Evolutionary conservation across 495 filamentous ascomycete genomes (phyloP).

Genomic region (Xylaria flabelliformis): DNA sequence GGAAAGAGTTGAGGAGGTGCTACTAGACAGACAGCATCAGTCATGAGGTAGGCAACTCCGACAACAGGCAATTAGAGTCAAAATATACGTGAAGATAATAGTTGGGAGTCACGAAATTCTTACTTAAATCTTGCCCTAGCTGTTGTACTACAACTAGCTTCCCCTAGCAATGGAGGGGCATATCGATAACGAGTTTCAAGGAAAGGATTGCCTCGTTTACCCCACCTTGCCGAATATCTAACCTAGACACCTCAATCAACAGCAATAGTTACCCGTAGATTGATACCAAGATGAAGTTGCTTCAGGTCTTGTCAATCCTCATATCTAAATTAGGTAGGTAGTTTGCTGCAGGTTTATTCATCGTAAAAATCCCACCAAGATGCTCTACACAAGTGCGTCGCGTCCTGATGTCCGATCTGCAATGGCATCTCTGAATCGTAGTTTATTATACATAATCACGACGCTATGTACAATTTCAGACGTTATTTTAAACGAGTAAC

Average conservation of each 20-base stretch:
- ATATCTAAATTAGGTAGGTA: background rate
- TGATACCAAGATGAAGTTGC: background rate
- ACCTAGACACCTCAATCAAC: background rate
- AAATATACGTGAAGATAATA: slow-evolving; percentile 10
- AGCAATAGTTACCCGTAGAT: background rate
- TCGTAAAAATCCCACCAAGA: background rate
- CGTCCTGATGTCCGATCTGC: background rate
- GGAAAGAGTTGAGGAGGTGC: background rate
- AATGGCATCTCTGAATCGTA: background rate
- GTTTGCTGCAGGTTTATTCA: background rate
- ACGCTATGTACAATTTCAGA: background rate
- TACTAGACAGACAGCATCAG: background rate
- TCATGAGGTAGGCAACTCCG: background rate
- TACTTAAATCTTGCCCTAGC: background rate
- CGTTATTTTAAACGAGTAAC: background rate
- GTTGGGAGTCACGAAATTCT: slow-evolving; percentile 2
- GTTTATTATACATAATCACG: background rate
- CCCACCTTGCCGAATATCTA: background rate
- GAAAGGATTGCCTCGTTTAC: background rate
- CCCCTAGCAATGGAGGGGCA: slow-evolving; percentile 19
- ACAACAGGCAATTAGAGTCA: background rate
- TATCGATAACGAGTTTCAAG: slow-evolving; percentile 24
- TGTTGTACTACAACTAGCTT: background rate
- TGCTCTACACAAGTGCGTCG: background rate
- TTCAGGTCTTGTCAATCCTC: background rate